Base-by-base conservation (phyloP, 495 filamentous ascomycete genomes). In the Cercophora sp. region DNA sequence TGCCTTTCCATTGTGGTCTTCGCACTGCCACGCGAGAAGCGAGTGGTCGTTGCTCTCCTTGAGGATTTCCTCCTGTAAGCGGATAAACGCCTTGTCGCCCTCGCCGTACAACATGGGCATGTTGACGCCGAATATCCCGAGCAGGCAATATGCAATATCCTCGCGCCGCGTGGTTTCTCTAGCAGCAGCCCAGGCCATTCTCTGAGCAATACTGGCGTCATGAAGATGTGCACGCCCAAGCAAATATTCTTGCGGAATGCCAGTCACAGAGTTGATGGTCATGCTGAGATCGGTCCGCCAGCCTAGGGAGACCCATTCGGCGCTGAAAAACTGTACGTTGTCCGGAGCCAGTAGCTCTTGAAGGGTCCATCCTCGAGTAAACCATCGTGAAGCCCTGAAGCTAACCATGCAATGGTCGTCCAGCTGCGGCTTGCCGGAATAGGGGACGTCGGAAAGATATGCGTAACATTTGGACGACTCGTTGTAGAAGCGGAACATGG, bases 41-140 rank as follows among this genome's bases (percentile, higher is more conserved):
- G 29, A 32, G 13, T 32, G 8, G 29, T 32, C 29, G 29, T 13
- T 32, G 29, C 13, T 32, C 8, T 32, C 8, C 8, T 23, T 42
- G 16, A 42, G 15, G 39, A 42, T 24, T 42, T 19, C 39, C 13
- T 42, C 39, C 20, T 42, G 39, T 0, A 42, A 20, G 6, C 39
- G 15, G 11, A 15, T 4, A 23, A 42, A 42, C 2, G 39, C 39
- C 18, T 20, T 8, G 11, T 23, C 39, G 4, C 20, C 39, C 20
- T 42, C 39, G 19, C 39, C 39, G 39, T 42, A 42, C 5, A 42
- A 8, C 39, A 42, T 42, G 15, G 39, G 18, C 39, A 42, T 42
- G 16, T 20, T 16, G 19, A 42, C 19, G 8, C 39, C 39, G 13
- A 42, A 42, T 5, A 42, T 15, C 19, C 39, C 39, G 39, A 42